Conservation (phyloP, 352 stramenopile species). For the Phytophthora pinifolia region DNA sequence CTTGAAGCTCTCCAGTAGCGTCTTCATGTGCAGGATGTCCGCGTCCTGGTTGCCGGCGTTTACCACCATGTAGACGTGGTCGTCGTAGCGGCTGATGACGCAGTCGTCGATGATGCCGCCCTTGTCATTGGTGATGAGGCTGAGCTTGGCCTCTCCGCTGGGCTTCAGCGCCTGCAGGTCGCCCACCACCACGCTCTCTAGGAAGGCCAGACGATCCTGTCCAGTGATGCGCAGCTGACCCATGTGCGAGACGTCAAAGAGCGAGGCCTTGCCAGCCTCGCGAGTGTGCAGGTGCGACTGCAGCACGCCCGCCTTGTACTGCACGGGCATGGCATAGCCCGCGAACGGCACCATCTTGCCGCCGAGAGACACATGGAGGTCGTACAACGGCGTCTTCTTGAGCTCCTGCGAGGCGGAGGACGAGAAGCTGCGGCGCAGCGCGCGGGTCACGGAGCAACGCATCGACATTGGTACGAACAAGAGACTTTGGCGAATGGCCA, state of each 20-base stretch:
- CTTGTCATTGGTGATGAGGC: conserved; percentile 95
- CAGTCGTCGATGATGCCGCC: conserved; percentile 99
- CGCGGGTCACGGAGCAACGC: conserved; percentile 7
- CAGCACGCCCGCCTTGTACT: conserved; percentile 96
- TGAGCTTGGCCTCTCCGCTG: conserved; percentile 91
- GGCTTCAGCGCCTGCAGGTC: conserved; percentile 88
- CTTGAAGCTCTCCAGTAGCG: conserved; percentile 79
- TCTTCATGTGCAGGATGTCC: conserved; percentile 94
- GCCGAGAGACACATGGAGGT: conserved; percentile 71
- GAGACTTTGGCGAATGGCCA: neutral
- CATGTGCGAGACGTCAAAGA: conserved; percentile 99
- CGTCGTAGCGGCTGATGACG: conserved; percentile 95
- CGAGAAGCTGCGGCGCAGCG: conserved; percentile 30
- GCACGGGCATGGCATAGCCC: conserved; percentile 96
- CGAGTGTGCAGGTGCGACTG: conserved; percentile 92
- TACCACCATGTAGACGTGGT: conserved; percentile 95
- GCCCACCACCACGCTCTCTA: conserved; percentile 96
- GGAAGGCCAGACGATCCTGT: conserved; percentile 93
- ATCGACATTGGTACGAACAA: neutral
- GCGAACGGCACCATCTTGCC: conserved; percentile 96
- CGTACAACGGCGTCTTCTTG: conserved; percentile 81
- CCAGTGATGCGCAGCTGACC: conserved; percentile 94
- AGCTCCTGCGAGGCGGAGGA: conserved; percentile 33
- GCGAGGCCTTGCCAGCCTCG: conserved; percentile 64
- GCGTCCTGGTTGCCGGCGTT: conserved; percentile 98